Percentiles rank a stretch among this genome's conserved stretches.
Evolutionary conservation across 2,329 filamentous ascomycete species (phyloP).

Genomic region (Pseudogymnoascus sp.): DNA sequence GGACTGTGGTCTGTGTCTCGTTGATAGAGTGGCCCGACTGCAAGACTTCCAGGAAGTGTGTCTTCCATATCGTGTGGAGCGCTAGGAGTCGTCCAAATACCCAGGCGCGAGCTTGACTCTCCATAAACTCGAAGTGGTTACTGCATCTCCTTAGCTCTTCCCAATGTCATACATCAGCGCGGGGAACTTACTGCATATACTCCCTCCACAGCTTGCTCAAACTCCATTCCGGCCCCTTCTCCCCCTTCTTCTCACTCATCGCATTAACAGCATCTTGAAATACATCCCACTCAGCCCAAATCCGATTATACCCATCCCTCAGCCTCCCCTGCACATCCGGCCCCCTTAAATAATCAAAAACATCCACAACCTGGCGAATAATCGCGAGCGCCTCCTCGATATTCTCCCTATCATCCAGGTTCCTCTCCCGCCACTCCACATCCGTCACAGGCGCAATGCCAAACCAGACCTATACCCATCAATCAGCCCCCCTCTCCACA

Average conservation of each 20-base stretch:
- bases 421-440: slow-evolving; percentile 19
- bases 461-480: slow-evolving; percentile 19
- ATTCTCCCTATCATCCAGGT: slow-evolving; percentile 18
- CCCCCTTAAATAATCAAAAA: slow-evolving; percentile 18
- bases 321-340: slow-evolving; percentile 20
- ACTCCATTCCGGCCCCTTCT: slow-evolving; percentile 15
- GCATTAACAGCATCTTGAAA: slow-evolving; percentile 21
- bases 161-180: background rate
- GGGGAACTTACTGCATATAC: slow-evolving; percentile 16
- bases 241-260: slow-evolving; percentile 11
- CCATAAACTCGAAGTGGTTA: slow-evolving; percentile 16
- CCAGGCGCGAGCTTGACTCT: slow-evolving; percentile 17
- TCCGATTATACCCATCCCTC: slow-evolving; percentile 17
- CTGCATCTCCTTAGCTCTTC: slow-evolving; percentile 8
- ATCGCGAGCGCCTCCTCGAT: slow-evolving; percentile 23
- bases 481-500: background rate
- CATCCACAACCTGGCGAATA: slow-evolving; percentile 18
- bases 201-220: slow-evolving; percentile 19
- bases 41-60: slow-evolving; percentile 13
- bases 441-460: slow-evolving; percentile 18
- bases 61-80: slow-evolving; percentile 19
- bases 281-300: slow-evolving; percentile 19
- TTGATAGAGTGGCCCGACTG: slow-evolving; percentile 14
- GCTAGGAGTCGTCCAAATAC: slow-evolving; percentile 16
- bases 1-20: slow-evolving; percentile 16